phyloP scores from a whole-genome alignment of 306 rosid species.

The Quercus robur region DNA sequence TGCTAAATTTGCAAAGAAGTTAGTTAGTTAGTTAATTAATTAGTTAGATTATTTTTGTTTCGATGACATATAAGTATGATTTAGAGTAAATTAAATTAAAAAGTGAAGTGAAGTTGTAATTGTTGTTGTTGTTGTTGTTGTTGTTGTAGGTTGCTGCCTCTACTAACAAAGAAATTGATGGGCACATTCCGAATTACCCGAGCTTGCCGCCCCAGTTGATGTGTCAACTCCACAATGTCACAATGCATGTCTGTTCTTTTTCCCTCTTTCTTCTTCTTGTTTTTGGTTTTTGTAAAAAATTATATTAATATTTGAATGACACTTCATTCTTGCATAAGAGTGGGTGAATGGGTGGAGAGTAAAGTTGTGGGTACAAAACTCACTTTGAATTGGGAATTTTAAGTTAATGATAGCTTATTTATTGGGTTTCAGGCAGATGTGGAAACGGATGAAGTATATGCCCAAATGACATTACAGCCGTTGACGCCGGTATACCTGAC shows the following conservation, averaged over 20 bases:
- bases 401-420: slow-evolving; percentile 11
- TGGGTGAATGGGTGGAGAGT: too few relatives aligned
- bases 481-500: slow-evolving; percentile 58
- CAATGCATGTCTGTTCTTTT: slow-evolving; percentile 72
- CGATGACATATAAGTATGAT: not conserved
- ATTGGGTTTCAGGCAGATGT: slow-evolving; percentile 79
- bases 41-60: not conserved
- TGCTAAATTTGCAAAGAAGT: not conserved
- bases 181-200: slow-evolving; percentile 80
- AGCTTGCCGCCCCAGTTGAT: slow-evolving; percentile 78
- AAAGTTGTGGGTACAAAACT: too few relatives aligned
- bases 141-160: slow-evolving; percentile 69
- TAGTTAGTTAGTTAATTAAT: not conserved
- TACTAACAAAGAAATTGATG: slow-evolving; percentile 75
- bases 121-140: not conserved
- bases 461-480: slow-evolving; percentile 92
- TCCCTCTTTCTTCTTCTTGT: not conserved
- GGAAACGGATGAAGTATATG: slow-evolving; percentile 93
- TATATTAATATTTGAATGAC: not conserved
- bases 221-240: slow-evolving; percentile 81
- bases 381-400: not conserved
- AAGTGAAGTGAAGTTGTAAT: not conserved
- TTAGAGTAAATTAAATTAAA: slow-evolving; percentile 4
- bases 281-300: not conserved
- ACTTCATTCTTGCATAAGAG: too few relatives aligned